These are phyloP conservation scores for Tricholoma saponaceum DNA, from an alignment of 768 basidiomycete genomes.

Conservation along the genomic window DNA sequence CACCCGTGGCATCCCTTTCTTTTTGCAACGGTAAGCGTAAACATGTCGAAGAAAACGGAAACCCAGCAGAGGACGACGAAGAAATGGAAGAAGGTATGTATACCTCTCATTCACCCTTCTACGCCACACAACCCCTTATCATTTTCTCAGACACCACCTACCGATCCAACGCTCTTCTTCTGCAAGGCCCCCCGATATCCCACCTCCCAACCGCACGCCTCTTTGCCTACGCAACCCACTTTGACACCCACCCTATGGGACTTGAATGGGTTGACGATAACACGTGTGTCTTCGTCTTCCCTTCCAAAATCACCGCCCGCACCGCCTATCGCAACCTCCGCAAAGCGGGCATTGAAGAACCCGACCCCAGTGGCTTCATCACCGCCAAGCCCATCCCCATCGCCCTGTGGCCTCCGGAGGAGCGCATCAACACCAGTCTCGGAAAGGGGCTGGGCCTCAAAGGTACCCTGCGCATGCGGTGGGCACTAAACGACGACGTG, in stretches of 20 bases:
- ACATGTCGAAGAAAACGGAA: slow-evolving; percentile 28
- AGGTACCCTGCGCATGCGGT: slow-evolving; percentile 67
- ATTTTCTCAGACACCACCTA: slow-evolving; percentile 38
- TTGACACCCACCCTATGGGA: slow-evolving; percentile 67
- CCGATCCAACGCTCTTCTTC: slow-evolving; percentile 64
- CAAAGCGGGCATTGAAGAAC: slow-evolving; percentile 47
- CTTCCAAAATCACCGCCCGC: slow-evolving; percentile 49
- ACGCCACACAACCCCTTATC: background rate
- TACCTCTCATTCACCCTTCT: background rate
- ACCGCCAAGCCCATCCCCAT: slow-evolving; percentile 69
- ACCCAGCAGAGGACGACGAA: slow-evolving; percentile 27
- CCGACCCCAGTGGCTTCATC: slow-evolving; percentile 53
- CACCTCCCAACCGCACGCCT: slow-evolving; percentile 72
- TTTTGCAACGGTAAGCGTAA: slow-evolving; percentile 47
- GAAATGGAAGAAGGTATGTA: slow-evolving; percentile 32
- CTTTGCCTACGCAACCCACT: slow-evolving; percentile 80
- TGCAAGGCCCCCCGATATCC: slow-evolving; percentile 70
- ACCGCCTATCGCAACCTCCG: slow-evolving; percentile 46
- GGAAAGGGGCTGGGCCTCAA: slow-evolving; percentile 67
- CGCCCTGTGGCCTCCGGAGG: slow-evolving; percentile 75
- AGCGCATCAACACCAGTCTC: slow-evolving; percentile 68
- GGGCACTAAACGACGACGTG: slow-evolving; percentile 68
- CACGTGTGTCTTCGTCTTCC: slow-evolving; percentile 77
- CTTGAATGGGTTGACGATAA: slow-evolving; percentile 87
- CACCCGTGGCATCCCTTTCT: slow-evolving; percentile 12